Evolutionary conservation across 108 stramenopile genomes (phyloP), one percentile per base, ranked within the genome.

Genomic region (Cyclotella kingstonii): DNA sequence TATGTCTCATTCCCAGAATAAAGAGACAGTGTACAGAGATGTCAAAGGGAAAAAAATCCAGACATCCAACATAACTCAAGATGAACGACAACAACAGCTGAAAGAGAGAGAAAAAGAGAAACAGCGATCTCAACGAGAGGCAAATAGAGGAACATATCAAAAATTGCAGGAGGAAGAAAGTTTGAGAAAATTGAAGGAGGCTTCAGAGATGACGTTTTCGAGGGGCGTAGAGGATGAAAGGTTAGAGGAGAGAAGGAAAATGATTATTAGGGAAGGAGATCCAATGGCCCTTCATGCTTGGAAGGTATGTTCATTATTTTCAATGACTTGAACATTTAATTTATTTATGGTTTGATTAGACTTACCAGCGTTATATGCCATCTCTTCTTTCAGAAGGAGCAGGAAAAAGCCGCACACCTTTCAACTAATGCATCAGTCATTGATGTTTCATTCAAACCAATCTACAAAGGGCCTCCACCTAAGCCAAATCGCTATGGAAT

Each of bases 401-500:
- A 51, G 43, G 58, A 60, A 45, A 29, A 35, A 66, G 29, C 64
- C 36, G 54, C 60, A 39, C 43, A 58, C 45, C 39, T 44, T 29
- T 10, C 23, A 21, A 25, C 44, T 21, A 61, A 45, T 21, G 30
- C 34, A n/a, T 31, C 18, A 8, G 56, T 41, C 36, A 52, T 50
- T 54, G 48, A 53, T 29, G 52, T 35, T 40, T 63, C 60, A n/a
- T 50, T 33, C 2, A 82, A 75, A 69, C 91, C 90, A n/a, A 35
- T 83, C 21, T 99, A 99, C 82, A 93, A 94, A 73, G 98, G 98
- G 12, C 97, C 98, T 11, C 68, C 79, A 18, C 87, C 96, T 11
- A 93, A 87, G 68, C 90, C 95, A 0, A 98, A 98, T 68, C 89
- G 97, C 27, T 96, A 87, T 68, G 82, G 81, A 11, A 94, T 99